Evolutionary conservation across 257 asterid species (phyloP).

Genomic region (Solanum bulbocastanum): DNA sequence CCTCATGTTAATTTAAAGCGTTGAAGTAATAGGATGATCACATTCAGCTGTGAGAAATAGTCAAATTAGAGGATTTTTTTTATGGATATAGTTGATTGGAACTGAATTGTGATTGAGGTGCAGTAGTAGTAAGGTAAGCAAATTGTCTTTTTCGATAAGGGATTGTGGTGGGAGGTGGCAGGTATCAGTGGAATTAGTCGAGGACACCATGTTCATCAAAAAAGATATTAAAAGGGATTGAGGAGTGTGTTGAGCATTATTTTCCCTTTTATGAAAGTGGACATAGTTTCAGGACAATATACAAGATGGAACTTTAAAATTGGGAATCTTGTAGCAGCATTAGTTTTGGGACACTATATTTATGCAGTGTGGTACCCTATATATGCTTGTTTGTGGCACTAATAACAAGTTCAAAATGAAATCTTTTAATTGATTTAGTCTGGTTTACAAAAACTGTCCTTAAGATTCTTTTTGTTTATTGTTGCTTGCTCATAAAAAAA

Average conservation of each 20-base stretch:
- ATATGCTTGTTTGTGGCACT: neutral
- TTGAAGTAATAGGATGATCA: neutral
- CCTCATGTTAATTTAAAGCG: neutral
- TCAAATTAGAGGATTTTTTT: neutral
- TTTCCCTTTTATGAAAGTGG: neutral
- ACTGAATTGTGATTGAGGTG: neutral
- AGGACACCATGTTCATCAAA: neutral
- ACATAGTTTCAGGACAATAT: neutral
- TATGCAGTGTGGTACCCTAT: neutral
- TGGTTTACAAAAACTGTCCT: neutral
- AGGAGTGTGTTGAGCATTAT: neutral
- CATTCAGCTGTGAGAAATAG: neutral
- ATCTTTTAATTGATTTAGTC: neutral
- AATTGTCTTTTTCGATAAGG: neutral
- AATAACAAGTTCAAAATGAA: neutral
- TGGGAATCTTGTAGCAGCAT: neutral
- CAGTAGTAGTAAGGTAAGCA: neutral
- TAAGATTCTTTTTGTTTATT: neutral
- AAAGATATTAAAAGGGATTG: neutral
- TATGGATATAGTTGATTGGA: neutral
- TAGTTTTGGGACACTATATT: neutral
- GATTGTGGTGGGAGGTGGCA: neutral
- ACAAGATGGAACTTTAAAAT: neutral
- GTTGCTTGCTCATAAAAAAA: neutral
- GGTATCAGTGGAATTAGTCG: neutral